Conservation (phyloP, 169 alveolate genomes). For the Pseudocohnilembus persalinus region DNA sequence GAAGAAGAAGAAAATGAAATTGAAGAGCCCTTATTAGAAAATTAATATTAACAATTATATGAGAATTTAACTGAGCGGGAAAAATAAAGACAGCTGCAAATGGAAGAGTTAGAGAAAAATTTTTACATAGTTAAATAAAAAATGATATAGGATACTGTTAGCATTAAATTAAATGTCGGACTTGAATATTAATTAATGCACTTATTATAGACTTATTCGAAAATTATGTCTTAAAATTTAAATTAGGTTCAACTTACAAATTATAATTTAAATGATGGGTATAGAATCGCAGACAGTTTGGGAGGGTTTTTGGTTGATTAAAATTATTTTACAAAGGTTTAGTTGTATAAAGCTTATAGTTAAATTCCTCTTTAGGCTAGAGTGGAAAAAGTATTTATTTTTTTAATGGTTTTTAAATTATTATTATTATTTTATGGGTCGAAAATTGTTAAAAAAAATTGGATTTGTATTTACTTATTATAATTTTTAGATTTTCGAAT, state of each 20-base stretch:
- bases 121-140: background rate
- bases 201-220: background rate
- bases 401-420: too few relatives aligned
- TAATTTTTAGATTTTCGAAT: too few relatives aligned
- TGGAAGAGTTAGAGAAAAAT: background rate
- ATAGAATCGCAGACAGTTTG: background rate
- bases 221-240: background rate
- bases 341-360: constrained; percentile 17
- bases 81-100: background rate
- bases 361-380: background rate
- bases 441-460: too few relatives aligned
- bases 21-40: background rate
- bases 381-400: background rate
- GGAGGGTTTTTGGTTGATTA: background rate
- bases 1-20: background rate
- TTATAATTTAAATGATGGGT: background rate
- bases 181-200: background rate
- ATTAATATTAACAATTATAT: too few relatives aligned
- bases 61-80: too few relatives aligned
- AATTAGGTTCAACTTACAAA: background rate
- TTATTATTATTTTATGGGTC: too few relatives aligned
- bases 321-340: background rate
- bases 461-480: too few relatives aligned
- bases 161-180: background rate
- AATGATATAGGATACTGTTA: background rate